Base-by-base conservation (phyloP, 1,284 basidiomycete species). In the Microbotryum saponariae region DNA sequence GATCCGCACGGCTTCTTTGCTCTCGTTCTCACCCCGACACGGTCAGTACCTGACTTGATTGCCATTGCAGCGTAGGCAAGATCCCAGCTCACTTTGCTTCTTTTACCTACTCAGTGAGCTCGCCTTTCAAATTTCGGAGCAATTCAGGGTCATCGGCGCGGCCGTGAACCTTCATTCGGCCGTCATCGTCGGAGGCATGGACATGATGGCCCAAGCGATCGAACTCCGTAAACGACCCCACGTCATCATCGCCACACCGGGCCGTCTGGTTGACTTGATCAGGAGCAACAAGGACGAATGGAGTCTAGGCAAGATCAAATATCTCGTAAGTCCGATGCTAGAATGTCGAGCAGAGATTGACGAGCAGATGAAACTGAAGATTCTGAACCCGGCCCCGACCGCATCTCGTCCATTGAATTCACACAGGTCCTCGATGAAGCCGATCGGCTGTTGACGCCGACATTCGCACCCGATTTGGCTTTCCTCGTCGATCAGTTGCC, bases 141-240 rank as follows among this genome's bases (percentile, higher is more conserved):
- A 98, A 75, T 97, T 98, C 74, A 84, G 87, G 1, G 93, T 93
- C 0, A 81, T 98, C 1, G 96, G 94, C 25, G 81, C 83, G 29
- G 81, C 89, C 3, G 76, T 94, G 56, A 89, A 86, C 70, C 77
- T 91, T 55, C 84, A 84, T 27, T 96, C 91, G 21, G 83, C 87
- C 9, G 89, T 97, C 3, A 81, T 98, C 23, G 91, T 98, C 3
- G 96, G 96, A 10, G 96, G 96, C 4, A 93, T 98, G 90, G 96
- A 99, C 73, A 96, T 97, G 88, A 91, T 97, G 80, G 76, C 85
- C 8, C 96, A 99, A 75, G 90, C 94, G 0, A 79, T 90, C 37
- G 91, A 94, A 73, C 83, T 99, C 6, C 82, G 82, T 4, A 82
- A 85, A 67, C 82, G 89, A 37, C 96, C 96, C 0, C 96, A 98